Conservation (phyloP, 129 eudicot genomes). For the Lactuca saligna region DNA sequence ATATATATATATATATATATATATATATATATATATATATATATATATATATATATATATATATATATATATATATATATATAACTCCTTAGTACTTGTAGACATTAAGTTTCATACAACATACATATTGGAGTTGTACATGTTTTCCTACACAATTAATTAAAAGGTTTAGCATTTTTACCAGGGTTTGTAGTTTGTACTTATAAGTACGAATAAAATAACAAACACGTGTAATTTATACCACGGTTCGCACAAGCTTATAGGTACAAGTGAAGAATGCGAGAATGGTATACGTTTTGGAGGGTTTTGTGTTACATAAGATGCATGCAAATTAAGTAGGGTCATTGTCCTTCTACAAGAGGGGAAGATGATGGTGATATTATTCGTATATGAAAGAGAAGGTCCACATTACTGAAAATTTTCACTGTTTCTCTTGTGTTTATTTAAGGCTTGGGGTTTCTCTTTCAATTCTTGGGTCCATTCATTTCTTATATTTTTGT, state of each 20-base stretch:
- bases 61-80: too few relatives aligned
- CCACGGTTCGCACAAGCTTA: background rate
- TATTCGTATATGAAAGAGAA: conserved; percentile 30
- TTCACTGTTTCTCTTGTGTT: conserved; percentile 26
- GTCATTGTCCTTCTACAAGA: conserved; percentile 30
- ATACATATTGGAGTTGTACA: background rate
- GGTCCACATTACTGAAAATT: conserved; percentile 31
- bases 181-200: background rate
- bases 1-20: background rate
- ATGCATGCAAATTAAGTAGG: conserved; percentile 33
- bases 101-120: background rate
- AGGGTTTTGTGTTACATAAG: conserved; percentile 29
- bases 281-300: conserved; percentile 22
- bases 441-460: conserved; percentile 11
- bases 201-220: background rate
- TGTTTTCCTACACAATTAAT: background rate
- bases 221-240: background rate
- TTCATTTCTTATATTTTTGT: conserved; percentile 23
- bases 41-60: background rate
- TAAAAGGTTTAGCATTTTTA: background rate
- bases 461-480: conserved; percentile 30
- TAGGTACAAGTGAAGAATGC: conserved; percentile 10
- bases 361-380: conserved; percentile 32
- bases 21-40: background rate
- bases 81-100: background rate